Evolutionary conservation across 176 grass and related monocot species (phyloP).

Genomic region (Bonia amplexicaulis): DNA sequence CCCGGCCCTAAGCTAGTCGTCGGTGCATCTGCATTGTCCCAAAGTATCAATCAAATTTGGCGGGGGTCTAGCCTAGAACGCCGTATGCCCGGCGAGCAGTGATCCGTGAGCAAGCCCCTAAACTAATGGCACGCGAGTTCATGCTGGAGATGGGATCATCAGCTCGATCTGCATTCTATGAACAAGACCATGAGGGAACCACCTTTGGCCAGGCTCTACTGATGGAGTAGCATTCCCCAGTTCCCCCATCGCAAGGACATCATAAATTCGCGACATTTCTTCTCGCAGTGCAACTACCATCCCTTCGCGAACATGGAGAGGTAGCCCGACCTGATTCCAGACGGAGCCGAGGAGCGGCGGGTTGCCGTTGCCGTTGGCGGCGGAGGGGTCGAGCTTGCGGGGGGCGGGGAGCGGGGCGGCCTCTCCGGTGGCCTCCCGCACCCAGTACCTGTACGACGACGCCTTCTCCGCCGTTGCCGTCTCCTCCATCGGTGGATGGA

Average conservation of each 20-base stretch:
- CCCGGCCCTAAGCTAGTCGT: background rate
- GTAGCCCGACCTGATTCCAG: slow-evolving; percentile 73
- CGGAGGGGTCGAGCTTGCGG: slow-evolving; percentile 55
- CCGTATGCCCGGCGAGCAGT: background rate
- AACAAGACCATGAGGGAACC: no score
- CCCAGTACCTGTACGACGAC: slow-evolving; percentile 93
- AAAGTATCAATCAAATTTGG: background rate
- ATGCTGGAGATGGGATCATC: background rate
- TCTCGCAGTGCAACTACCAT: background rate
- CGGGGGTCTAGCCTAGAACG: background rate
- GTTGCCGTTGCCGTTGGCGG: slow-evolving; percentile 31
- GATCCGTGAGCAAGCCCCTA: background rate
- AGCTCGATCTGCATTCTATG: background rate
- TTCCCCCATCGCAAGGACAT: background rate
- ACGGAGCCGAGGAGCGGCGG: slow-evolving; percentile 68
- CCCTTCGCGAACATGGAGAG: background rate
- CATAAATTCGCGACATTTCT: background rate
- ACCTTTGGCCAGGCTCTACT: background rate
- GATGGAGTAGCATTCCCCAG: background rate
- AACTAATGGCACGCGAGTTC: background rate
- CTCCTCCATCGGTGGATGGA: slow-evolving; percentile 47
- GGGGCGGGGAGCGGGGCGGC: slow-evolving; percentile 65
- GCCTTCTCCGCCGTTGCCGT: slow-evolving; percentile 30
- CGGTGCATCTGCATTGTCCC: background rate
- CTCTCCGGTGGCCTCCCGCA: slow-evolving; percentile 55